phyloP scores from a whole-genome alignment of 495 filamentous ascomycete genomes.

The Acidomyces sp. region DNA sequence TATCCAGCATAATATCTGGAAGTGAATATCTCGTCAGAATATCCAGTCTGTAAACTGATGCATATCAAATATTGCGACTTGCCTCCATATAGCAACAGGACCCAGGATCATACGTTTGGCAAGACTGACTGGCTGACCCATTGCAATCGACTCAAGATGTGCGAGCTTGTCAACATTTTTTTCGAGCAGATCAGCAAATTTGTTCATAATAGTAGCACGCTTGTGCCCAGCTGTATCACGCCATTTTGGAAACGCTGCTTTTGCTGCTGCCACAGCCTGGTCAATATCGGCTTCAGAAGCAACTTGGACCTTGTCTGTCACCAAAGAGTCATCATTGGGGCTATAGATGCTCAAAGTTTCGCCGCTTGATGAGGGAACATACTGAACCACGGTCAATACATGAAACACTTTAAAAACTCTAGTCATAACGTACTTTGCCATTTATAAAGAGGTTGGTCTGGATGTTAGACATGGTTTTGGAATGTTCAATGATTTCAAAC shows the following conservation, averaged over 20 bases:
- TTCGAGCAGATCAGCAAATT: conserved; percentile 33
- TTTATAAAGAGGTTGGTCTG: conserved; percentile 24
- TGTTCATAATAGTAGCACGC: conserved; percentile 24
- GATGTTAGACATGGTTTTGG: no score
- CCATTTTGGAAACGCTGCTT: conserved; percentile 26
- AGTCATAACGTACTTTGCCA: conserved; percentile 20
- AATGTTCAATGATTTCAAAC: no score
- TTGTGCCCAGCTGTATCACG: conserved; percentile 21
- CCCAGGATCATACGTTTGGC: conserved; percentile 7
- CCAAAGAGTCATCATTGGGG: conserved; percentile 30
- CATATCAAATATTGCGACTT: no score
- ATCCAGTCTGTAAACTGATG: no score
- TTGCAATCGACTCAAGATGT: conserved; percentile 14
- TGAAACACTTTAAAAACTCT: conserved; percentile 1
- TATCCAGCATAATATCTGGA: conserved; percentile 21
- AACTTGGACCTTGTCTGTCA: conserved; percentile 25
- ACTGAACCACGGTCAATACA: conserved; percentile 22
- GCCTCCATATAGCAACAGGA: conserved; percentile 8
- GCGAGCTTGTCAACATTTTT: conserved; percentile 22
- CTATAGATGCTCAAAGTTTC: conserved; percentile 32
- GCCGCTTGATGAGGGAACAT: conserved; percentile 29
- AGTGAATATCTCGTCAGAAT: no score
- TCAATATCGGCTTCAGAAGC: conserved; percentile 28
- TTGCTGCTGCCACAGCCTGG: conserved; percentile 26
- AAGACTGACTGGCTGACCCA: conserved; percentile 18